phyloP scores from a whole-genome alignment of 805 yeast species.

The Wickerhamiella azyma region DNA sequence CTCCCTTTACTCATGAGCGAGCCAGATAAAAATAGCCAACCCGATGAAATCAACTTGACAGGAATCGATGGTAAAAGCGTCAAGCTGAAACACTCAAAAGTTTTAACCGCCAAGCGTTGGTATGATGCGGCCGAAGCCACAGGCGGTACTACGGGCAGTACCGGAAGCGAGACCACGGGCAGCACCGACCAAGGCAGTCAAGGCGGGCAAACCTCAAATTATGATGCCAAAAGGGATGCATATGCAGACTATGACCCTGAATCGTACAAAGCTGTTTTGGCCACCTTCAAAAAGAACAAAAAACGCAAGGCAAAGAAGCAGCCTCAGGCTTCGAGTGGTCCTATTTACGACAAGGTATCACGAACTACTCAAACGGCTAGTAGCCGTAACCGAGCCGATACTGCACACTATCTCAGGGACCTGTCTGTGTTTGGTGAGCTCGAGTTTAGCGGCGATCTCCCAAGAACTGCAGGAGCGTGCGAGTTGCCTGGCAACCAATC shows the following conservation, averaged over 20 bases:
- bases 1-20: background rate
- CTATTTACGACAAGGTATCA: conserved; percentile 7
- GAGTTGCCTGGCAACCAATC: background rate
- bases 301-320: background rate
- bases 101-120: conserved; percentile 3
- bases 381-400: conserved; percentile 6
- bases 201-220: background rate
- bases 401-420: conserved; percentile 9
- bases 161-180: background rate
- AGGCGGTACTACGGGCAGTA: no score
- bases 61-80: conserved; percentile 4
- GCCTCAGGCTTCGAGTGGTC: background rate
- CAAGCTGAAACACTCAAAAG: conserved; percentile 3
- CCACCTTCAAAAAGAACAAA: background rate
- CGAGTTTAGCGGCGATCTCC: background rate
- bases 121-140: no score
- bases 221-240: conserved; percentile 9
- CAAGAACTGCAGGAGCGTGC: background rate
- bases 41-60: background rate
- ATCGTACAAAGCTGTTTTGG: conserved; percentile 4
- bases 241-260: conserved; percentile 6
- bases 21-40: background rate
- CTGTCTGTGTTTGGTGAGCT: conserved; percentile 2
- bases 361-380: background rate
- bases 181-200: background rate